These are phyloP conservation scores for Penicillium tannophilum DNA, from an alignment of 495 filamentous ascomycete species.

Conservation along the genomic window DNA sequence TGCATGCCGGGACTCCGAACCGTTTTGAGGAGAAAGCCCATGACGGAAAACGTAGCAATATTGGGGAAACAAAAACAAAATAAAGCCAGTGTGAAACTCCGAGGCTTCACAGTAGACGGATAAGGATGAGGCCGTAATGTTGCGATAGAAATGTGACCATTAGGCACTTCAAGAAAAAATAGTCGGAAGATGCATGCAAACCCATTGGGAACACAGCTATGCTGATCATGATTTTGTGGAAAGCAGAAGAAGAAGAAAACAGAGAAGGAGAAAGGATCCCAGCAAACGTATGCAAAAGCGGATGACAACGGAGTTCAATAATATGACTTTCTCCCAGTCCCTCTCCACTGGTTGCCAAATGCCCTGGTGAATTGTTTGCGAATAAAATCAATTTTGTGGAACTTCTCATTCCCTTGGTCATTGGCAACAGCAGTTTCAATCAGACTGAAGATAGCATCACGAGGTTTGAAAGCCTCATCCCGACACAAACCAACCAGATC, in stretches of 20 bases:
- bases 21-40: slow-evolving; percentile 36
- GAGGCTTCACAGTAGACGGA: slow-evolving; percentile 20
- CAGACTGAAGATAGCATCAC: not conserved
- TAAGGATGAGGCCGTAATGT: slow-evolving; percentile 16
- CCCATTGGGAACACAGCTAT: slow-evolving; percentile 23
- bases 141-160: slow-evolving; percentile 24
- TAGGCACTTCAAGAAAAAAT: slow-evolving; percentile 16
- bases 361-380: not conserved
- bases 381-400: not conserved
- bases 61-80: not conserved
- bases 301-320: slow-evolving; percentile 22
- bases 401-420: not conserved
- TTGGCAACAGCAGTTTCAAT: not conserved
- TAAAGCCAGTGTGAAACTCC: slow-evolving; percentile 16
- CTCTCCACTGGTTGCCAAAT: not conserved
- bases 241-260: slow-evolving; percentile 25
- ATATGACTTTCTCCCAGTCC: slow-evolving; percentile 18
- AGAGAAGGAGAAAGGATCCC: slow-evolving; percentile 13
- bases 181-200: slow-evolving; percentile 27
- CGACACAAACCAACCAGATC: slow-evolving; percentile 57
- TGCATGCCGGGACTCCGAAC: slow-evolving; percentile 46
- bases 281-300: slow-evolving; percentile 11
- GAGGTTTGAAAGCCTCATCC: not conserved
- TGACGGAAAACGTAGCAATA: slow-evolving; percentile 8
- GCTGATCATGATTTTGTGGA: slow-evolving; percentile 25